phyloP scores from a whole-genome alignment of 2,329 filamentous ascomycete species.

The Neofusicoccum ribis region DNA sequence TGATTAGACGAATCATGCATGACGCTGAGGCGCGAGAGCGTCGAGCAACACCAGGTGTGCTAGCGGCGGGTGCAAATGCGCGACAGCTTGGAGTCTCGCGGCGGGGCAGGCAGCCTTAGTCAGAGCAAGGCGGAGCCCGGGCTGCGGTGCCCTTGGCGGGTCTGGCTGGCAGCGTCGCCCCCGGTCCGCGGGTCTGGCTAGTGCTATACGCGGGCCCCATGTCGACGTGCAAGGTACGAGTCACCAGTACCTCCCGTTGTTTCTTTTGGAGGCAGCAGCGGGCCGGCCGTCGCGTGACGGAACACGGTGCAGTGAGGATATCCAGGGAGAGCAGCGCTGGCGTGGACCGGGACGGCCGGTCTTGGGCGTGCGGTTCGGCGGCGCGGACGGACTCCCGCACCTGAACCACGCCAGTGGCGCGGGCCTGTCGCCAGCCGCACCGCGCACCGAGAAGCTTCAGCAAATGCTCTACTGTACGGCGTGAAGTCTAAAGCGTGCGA shows the following conservation, averaged over 20 bases:
- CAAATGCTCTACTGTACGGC: background rate
- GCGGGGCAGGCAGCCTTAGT: background rate
- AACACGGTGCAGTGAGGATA: background rate
- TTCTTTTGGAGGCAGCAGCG: background rate
- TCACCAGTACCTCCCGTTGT: background rate
- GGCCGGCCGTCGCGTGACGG: background rate
- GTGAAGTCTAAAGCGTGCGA: background rate
- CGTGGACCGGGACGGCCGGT: background rate
- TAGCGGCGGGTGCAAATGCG: background rate
- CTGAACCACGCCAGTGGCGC: background rate
- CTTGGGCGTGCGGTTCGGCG: background rate
- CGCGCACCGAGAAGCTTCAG: background rate
- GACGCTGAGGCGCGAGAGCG: background rate
- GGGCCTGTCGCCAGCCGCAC: background rate
- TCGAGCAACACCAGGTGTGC: too few relatives aligned
- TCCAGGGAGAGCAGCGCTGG: background rate
- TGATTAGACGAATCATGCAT: background rate
- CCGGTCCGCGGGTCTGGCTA: background rate
- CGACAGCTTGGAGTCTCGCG: background rate
- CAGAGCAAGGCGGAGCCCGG: background rate
- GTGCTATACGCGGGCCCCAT: background rate
- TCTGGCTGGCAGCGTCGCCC: background rate
- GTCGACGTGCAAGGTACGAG: background rate
- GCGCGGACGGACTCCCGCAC: slow-evolving; percentile 2
- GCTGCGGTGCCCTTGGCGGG: slow-evolving; percentile 7